A percentile compares a stretch with the other conserved stretches of the same genome.
Evolutionary conservation across 441 rosid species (phyloP).

Genomic region (Hypseocharis bilobata): DNA sequence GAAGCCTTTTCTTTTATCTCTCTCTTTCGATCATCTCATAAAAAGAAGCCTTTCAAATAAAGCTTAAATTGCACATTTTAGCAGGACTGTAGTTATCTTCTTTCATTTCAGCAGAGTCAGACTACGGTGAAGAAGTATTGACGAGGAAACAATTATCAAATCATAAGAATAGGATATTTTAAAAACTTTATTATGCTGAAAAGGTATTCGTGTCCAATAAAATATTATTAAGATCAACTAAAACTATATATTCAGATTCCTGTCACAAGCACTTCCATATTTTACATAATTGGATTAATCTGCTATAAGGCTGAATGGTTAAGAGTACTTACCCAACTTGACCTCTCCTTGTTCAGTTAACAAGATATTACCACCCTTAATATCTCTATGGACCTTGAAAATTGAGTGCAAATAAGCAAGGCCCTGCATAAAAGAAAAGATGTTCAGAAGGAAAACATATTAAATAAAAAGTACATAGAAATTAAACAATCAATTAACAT

Average conservation of each 20-base stretch:
- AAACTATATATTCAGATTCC: background rate
- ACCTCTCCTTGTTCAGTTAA: slow-evolving; percentile 98
- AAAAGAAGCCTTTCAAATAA: background rate
- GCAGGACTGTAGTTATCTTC: background rate
- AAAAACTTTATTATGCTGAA: background rate
- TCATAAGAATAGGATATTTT: background rate
- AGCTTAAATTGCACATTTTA: background rate
- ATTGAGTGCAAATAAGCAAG: slow-evolving; percentile 93
- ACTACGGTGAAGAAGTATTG: background rate
- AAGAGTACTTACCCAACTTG: slow-evolving; percentile 73
- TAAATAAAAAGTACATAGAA: background rate
- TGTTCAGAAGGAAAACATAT: slow-evolving; percentile 4
- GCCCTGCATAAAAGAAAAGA: slow-evolving; percentile 50
- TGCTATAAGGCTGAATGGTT: background rate
- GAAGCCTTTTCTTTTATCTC: background rate
- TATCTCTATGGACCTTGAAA: slow-evolving; percentile 97
- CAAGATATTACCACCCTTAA: slow-evolving; percentile 95
- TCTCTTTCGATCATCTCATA: background rate
- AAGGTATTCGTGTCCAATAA: background rate
- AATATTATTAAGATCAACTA: background rate
- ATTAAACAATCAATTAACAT: background rate
- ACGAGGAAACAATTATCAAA: background rate
- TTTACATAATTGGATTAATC: background rate
- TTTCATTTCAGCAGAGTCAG: background rate
- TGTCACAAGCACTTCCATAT: slow-evolving; percentile 5